Evolutionary conservation across 2,329 filamentous ascomycete genomes (phyloP).

Genomic region (Xylariales sp.): DNA sequence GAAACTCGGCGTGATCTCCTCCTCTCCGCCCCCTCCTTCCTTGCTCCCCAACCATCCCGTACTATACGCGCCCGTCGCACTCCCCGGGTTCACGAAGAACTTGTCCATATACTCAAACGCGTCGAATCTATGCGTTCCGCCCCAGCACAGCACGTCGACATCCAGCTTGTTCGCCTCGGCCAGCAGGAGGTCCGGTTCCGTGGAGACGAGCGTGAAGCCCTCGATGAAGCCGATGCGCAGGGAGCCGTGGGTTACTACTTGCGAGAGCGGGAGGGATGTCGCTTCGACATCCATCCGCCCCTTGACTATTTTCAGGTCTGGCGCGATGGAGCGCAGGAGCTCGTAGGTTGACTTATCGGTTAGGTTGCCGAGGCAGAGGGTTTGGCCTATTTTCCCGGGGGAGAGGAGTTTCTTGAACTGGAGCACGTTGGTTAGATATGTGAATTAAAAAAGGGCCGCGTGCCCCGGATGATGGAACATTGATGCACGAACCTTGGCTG

Average conservation of each 20-base stretch:
- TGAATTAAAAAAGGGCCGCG: conserved; percentile 8
- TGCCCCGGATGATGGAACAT: not conserved
- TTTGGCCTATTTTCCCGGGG: conserved; percentile 78
- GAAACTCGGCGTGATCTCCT: conserved; percentile 83
- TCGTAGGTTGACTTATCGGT: conserved; percentile 78
- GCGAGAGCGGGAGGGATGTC: conserved; percentile 58
- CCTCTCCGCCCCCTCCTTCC: conserved; percentile 47
- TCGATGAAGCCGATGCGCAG: conserved; percentile 64
- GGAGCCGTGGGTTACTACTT: conserved; percentile 61
- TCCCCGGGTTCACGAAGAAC: conserved; percentile 67
- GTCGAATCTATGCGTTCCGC: conserved; percentile 64
- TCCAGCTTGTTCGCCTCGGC: conserved; percentile 65
- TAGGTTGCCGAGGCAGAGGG: conserved; percentile 74
- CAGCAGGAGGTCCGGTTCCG: conserved; percentile 61
- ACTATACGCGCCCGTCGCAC: conserved; percentile 59
- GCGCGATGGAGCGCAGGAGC: conserved; percentile 69
- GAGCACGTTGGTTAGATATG: conserved; percentile 2
- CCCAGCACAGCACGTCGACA: conserved; percentile 66
- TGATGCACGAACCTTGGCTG: conserved; percentile 66
- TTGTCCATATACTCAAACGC: conserved; percentile 71
- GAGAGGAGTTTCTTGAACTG: conserved; percentile 84
- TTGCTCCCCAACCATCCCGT: conserved; percentile 40
- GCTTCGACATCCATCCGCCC: conserved; percentile 64
- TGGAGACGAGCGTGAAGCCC: conserved; percentile 63
- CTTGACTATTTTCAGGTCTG: conserved; percentile 66